Evolutionary conservation across 1,284 basidiomycete species (phyloP).

Genomic region (Cryptococcus sp.): DNA sequence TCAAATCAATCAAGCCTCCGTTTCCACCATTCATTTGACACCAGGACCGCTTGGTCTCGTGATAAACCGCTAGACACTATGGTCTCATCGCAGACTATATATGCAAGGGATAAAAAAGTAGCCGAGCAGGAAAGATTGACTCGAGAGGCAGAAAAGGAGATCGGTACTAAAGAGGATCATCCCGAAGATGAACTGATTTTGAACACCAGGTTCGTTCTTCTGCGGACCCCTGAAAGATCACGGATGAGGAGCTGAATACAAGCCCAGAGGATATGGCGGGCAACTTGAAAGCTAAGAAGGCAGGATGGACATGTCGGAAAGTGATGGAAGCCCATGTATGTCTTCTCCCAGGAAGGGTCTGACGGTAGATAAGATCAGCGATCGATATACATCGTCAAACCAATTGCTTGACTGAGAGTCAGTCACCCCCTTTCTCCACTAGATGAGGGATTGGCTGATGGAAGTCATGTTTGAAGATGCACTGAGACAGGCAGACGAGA

Average conservation of each 20-base stretch:
- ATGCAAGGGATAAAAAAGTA: slow-evolving; percentile 10
- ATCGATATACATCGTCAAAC: slow-evolving; percentile 36
- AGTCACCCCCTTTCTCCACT: slow-evolving; percentile 3
- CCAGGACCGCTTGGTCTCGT: no score
- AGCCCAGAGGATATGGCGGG: slow-evolving; percentile 28
- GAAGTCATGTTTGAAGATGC: slow-evolving; percentile 35
- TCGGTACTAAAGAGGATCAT: slow-evolving; percentile 25
- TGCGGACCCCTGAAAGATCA: background rate
- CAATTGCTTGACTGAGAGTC: slow-evolving; percentile 41
- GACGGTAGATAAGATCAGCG: slow-evolving; percentile 31
- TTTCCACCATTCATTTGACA: no score
- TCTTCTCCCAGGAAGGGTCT: background rate
- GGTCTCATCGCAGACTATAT: background rate
- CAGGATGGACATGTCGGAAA: slow-evolving; percentile 29
- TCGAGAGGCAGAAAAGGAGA: slow-evolving; percentile 18
- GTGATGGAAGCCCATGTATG: slow-evolving; percentile 36
- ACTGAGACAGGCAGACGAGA: slow-evolving; percentile 17
- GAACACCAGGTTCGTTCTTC: slow-evolving; percentile 6
- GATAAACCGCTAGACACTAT: no score
- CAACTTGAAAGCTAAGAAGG: slow-evolving; percentile 23
- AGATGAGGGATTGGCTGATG: no score
- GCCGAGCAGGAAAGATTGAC: slow-evolving; percentile 24
- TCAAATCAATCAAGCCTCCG: no score
- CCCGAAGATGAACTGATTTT: slow-evolving; percentile 22
- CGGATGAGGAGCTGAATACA: background rate